Conservation (phyloP, 1,139 yeast genomes). For the Candida tropicalis region DNA sequence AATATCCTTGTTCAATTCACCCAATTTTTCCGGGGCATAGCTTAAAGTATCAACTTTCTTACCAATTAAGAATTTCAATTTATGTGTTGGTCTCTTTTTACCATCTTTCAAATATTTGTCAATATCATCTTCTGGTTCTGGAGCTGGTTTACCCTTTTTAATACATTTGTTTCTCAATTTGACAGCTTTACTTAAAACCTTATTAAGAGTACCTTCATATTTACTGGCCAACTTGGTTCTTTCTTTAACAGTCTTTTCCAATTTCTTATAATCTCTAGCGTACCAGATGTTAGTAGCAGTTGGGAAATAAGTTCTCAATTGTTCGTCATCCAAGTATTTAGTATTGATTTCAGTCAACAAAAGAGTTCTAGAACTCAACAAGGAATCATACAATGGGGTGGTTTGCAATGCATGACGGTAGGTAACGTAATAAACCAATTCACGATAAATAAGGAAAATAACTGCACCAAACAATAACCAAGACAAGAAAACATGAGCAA, state of each 20-base stretch:
- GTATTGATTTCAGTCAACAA: conserved; percentile 65
- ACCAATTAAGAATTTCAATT: conserved; percentile 61
- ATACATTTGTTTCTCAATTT: conserved; percentile 56
- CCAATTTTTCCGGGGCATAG: conserved; percentile 66
- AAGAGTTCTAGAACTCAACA: conserved; percentile 66
- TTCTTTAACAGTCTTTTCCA: conserved; percentile 55
- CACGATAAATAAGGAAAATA: conserved; percentile 67
- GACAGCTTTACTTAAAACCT: conserved; percentile 56
- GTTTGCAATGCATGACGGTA: conserved; percentile 70
- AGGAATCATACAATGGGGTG: conserved; percentile 69
- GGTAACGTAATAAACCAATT: conserved; percentile 65
- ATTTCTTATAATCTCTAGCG: conserved; percentile 59
- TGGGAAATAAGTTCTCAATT: conserved; percentile 60
- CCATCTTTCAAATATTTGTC: conserved; percentile 54
- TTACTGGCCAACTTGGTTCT: conserved; percentile 55
- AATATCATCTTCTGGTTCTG: conserved; percentile 61
- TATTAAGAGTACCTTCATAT: conserved; percentile 62
- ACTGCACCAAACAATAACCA: conserved; percentile 67
- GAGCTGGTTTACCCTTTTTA: conserved; percentile 55
- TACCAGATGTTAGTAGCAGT: conserved; percentile 62
- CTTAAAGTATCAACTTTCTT: conserved; percentile 84
- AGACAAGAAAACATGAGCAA: conserved; percentile 72
- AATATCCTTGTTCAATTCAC: conserved; percentile 69
- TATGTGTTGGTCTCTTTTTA: conserved; percentile 72
- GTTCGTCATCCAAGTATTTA: conserved; percentile 49